Evolutionary conservation across 2,329 filamentous ascomycete species (phyloP).

Genomic region (Fusarium longipes): DNA sequence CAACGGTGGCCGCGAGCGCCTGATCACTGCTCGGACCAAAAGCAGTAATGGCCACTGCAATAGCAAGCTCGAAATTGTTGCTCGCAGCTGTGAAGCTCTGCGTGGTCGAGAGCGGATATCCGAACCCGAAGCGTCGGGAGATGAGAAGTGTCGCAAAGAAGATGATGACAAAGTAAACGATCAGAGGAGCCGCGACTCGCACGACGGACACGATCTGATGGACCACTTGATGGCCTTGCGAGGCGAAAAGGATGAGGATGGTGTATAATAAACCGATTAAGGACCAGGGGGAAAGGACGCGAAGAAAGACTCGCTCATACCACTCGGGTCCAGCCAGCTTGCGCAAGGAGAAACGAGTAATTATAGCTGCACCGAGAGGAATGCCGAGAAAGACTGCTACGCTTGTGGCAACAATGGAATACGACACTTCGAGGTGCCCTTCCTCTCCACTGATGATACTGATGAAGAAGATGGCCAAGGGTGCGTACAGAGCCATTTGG

Average conservation of each 20-base stretch:
- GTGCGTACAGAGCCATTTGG: constrained; percentile 79
- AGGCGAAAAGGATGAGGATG: constrained; percentile 86
- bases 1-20: constrained; percentile 84
- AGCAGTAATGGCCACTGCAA: constrained; percentile 85
- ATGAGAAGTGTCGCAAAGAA: constrained; percentile 76
- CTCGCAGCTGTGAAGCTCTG: constrained; percentile 91
- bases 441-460: constrained; percentile 69
- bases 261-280: constrained; percentile 88
- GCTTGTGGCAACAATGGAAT: constrained; percentile 78
- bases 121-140: constrained; percentile 75
- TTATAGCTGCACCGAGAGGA: constrained; percentile 80
- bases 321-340: constrained; percentile 64
- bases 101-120: constrained; percentile 75
- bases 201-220: constrained; percentile 86
- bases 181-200: constrained; percentile 80
- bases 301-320: constrained; percentile 78
- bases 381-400: constrained; percentile 89
- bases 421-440: constrained; percentile 58
- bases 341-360: constrained; percentile 75
- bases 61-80: constrained; percentile 93
- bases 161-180: constrained; percentile 83
- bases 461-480: constrained; percentile 76
- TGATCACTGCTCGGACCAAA: constrained; percentile 83
- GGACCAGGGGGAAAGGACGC: constrained; percentile 76
- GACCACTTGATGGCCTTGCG: constrained; percentile 80